Percentiles rank a stretch among this genome's conserved stretches.
These are phyloP conservation scores for Batkoa obscura DNA, from an alignment of 371 early-diverging fungal genomes.

Conservation along the genomic window DNA sequence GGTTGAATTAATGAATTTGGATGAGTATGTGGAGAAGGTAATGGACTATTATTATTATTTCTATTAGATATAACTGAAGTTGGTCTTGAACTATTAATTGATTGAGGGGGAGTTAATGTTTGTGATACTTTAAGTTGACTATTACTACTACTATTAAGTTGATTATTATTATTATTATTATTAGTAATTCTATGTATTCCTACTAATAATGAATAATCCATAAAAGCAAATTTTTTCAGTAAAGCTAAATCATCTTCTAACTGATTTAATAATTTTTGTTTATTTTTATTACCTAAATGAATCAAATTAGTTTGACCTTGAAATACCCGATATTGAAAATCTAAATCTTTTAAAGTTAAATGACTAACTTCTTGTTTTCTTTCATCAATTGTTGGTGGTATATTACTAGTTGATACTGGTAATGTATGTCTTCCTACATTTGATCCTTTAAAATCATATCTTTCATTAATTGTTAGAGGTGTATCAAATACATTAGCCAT, in stretches of 20 bases:
- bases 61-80: background rate
- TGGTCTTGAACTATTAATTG: background rate
- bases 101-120: background rate
- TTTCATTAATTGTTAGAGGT: conserved; percentile 17
- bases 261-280: conserved; percentile 16
- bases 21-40: background rate
- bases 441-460: conserved; percentile 33
- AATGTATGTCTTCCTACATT: conserved; percentile 27
- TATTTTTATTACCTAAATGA: conserved; percentile 14
- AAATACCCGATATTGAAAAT: conserved; percentile 22
- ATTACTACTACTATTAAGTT: too few relatives aligned
- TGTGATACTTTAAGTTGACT: too few relatives aligned
- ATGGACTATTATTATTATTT: background rate
- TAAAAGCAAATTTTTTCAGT: conserved; percentile 23
- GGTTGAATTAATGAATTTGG: conserved; percentile 2
- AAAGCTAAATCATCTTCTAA: conserved; percentile 21
- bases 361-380: conserved; percentile 12
- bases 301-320: conserved; percentile 17
- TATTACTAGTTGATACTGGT: background rate
- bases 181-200: conserved; percentile 4
- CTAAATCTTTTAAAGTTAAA: conserved; percentile 30
- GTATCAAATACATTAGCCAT: conserved; percentile 34
- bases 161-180: too few relatives aligned
- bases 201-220: conserved; percentile 25
- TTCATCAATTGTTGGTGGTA: background rate